These are phyloP conservation scores for Panellus pusillus DNA, from an alignment of 768 basidiomycete genomes.

Conservation along the genomic window DNA sequence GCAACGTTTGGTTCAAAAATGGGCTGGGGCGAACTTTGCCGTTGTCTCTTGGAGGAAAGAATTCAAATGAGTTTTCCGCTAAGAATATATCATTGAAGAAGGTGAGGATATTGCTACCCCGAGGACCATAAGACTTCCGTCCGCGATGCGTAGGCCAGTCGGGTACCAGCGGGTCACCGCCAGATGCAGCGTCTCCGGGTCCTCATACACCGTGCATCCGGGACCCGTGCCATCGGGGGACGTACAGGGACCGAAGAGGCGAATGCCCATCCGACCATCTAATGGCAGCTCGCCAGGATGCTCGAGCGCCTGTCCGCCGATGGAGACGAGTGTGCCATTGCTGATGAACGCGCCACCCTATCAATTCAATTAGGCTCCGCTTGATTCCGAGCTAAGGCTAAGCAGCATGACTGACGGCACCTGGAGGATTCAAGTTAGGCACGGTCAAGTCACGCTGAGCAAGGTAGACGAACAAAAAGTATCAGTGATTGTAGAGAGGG, in stretches of 20 bases:
- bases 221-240: slow-evolving; percentile 7
- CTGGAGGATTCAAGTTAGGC: no score
- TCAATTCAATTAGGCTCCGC: no score
- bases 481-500: slow-evolving; percentile 11
- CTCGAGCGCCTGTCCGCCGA: not conserved
- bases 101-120: slow-evolving; percentile 36
- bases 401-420: no score
- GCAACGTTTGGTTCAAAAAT: slow-evolving; percentile 7
- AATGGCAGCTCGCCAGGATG: not conserved
- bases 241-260: slow-evolving; percentile 22
- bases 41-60: slow-evolving; percentile 14
- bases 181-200: slow-evolving; percentile 14
- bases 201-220: slow-evolving; percentile 21
- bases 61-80: slow-evolving; percentile 9
- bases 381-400: no score
- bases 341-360: not conserved
- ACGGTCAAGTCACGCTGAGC: no score
- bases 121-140: slow-evolving; percentile 16
- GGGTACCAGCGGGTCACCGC: slow-evolving; percentile 20
- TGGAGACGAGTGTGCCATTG: slow-evolving; percentile 12
- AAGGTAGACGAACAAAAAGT: slow-evolving; percentile 4
- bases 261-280: slow-evolving; percentile 14
- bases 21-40: not conserved
- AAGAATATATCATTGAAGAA: slow-evolving; percentile 4
- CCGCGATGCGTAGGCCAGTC: slow-evolving; percentile 9